Evolutionary conservation across 306 rosid species (phyloP), one percentile per base, ranked within the genome.

Genomic region (Parietaria judaica): DNA sequence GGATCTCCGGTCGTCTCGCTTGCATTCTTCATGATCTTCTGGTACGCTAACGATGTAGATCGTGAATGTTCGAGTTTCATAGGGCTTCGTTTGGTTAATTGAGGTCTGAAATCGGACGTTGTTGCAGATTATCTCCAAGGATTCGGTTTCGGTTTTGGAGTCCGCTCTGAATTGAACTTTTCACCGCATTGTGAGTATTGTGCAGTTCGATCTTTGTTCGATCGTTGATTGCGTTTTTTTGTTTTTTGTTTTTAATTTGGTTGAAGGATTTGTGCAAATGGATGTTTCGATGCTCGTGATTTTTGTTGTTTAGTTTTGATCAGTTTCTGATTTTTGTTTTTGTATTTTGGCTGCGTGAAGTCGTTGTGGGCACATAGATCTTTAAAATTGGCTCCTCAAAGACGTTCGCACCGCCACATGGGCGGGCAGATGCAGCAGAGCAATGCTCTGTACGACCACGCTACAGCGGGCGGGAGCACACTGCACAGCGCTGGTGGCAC

Each of bases 341-440:
- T 50, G 66, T 58, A 41, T 36, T 36, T 9, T 66, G 66, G 43
- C 14, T 71, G 60, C 71, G 70, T 66, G 77, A 71, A 85, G 95
- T 65, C 65, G 66, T 74, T 57, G 70, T 72, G 78, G 86, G 53
- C 61, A 66, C 59, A 67, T 79, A 86, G 94, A 88, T 88, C 96
- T 82, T 88, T 74, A 88, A 91, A 88, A 76, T 92, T 92, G 98
- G 98, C 98, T 83, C 98, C 98, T 49, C 98, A 88, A 84, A 68
- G 98, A 67, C 89, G 96, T 52, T 86, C 98, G 53, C 98, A 88
- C 95, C 98, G 98, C 96, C 98, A 81, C 90, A 80, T 88, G 95
- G 96, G 96, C 76, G 98, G 98, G 73, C 98, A 91, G 96, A 74
- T 87, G 97, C 97, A 87, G 84, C 97, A 91, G 88, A 86, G 83